phyloP scores from a whole-genome alignment of 73 alveolate genomes.

The Paramecium biaurelia region DNA sequence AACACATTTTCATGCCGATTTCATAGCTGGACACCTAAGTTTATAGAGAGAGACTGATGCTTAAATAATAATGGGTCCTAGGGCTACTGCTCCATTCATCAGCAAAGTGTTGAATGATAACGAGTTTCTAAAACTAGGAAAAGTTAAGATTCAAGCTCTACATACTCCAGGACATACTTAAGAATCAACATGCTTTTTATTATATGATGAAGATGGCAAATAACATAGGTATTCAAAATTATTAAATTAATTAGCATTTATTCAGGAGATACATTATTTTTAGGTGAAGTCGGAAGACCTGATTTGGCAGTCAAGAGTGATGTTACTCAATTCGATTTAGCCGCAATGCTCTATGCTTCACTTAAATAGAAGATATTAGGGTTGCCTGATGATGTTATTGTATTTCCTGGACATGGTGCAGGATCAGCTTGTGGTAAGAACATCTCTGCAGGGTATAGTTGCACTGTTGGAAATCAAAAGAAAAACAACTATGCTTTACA shows the following conservation, averaged over 20 bases:
- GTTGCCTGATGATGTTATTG: constrained; percentile 73
- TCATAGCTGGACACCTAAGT: constrained; percentile 65
- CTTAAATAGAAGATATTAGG: constrained; percentile 65
- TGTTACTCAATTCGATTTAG: constrained; percentile 42
- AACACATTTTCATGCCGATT: constrained; percentile 71
- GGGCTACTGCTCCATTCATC: constrained; percentile 52
- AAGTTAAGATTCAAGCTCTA: constrained; percentile 48
- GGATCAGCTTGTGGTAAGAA: constrained; percentile 75
- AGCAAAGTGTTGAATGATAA: constrained; percentile 50
- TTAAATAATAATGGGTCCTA: constrained; percentile 61
- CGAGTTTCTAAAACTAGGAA: constrained; percentile 47
- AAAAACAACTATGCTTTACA: constrained; percentile 61
- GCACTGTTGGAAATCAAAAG: constrained; percentile 60
- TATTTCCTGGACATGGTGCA: constrained; percentile 82
- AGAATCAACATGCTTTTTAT: constrained; percentile 74
- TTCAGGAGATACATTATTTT: constrained; percentile 82
- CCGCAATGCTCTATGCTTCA: constrained; percentile 58
- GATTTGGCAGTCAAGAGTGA: constrained; percentile 76
- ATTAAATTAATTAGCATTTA: constrained; percentile 63
- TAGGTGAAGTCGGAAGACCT: constrained; percentile 84
- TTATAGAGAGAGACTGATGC: constrained; percentile 61
- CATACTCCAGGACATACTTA: constrained; percentile 80
- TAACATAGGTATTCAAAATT: constrained; percentile 28
- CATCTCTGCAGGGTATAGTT: constrained; percentile 48
- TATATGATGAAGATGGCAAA: constrained; percentile 45